These are phyloP conservation scores for Quercus phellos DNA, from an alignment of 331 rosid species.

Conservation along the genomic window DNA sequence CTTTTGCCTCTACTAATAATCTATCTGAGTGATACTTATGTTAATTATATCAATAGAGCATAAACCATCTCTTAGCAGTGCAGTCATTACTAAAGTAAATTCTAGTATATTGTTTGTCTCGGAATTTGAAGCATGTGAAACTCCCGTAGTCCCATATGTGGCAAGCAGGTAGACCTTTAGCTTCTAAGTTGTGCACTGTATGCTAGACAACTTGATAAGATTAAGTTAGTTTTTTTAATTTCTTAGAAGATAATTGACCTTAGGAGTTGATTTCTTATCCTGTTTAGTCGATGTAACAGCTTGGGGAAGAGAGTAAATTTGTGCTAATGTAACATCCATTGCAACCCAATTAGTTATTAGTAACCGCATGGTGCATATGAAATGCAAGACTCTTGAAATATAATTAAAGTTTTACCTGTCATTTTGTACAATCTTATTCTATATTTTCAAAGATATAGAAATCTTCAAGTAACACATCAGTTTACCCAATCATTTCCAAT, in stretches of 20 bases:
- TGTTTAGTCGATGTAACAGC: background rate
- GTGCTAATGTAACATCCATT: background rate
- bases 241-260: background rate
- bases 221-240: background rate
- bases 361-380: background rate
- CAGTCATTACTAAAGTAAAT: background rate
- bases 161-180: background rate
- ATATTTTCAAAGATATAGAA: background rate
- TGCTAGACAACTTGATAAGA: background rate
- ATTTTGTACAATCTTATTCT: background rate
- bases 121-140: background rate
- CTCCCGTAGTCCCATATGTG: background rate
- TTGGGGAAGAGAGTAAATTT: background rate
- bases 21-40: background rate
- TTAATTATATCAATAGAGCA: background rate
- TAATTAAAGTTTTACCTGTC: background rate
- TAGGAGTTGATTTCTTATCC: background rate
- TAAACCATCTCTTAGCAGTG: background rate
- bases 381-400: background rate
- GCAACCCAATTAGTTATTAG: background rate
- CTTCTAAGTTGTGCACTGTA: background rate
- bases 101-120: background rate
- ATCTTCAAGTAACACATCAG: background rate
- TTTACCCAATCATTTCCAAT: background rate
- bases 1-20: background rate